Evolutionary conservation across 148 eudicot species (phyloP).

Genomic region (Vaccinium corymbosum): DNA sequence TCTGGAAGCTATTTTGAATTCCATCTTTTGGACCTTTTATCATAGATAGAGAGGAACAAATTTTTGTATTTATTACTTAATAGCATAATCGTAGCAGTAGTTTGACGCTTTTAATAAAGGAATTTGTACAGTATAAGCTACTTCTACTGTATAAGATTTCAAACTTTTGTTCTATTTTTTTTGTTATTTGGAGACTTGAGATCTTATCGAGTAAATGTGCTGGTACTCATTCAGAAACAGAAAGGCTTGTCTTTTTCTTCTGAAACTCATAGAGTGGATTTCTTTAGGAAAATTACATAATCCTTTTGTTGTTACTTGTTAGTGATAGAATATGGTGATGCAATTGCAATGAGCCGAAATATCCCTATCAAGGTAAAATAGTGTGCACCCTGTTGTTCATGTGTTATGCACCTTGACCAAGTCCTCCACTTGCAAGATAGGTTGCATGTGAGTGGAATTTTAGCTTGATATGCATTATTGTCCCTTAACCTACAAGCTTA

Average conservation of each 20-base stretch:
- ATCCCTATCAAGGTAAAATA: not conserved
- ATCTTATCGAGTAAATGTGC: not conserved
- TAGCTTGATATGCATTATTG: not conserved
- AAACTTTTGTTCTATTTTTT: not conserved
- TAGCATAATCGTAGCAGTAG: not conserved
- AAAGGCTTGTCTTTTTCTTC: not conserved
- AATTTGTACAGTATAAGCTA: not conserved
- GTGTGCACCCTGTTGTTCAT: not conserved
- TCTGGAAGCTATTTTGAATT: not conserved
- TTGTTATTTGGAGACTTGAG: not conserved
- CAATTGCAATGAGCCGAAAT: not conserved
- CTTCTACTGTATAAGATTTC: not conserved
- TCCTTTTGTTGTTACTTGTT: not conserved
- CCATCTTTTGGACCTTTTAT: not conserved
- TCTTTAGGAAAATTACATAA: not conserved
- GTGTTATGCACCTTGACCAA: not conserved
- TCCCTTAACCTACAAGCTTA: not conserved
- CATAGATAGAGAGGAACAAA: not conserved
- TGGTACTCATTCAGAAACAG: not conserved
- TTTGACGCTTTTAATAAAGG: not conserved
- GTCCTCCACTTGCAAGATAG: not conserved
- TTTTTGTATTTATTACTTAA: not conserved
- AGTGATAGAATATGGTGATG: not conserved
- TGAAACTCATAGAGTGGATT: not conserved
- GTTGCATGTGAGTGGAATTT: not conserved